Evolutionary conservation across 108 stramenopile species (phyloP), one percentile per base, ranked within the genome.

Genomic region (Fragilaria radians): DNA sequence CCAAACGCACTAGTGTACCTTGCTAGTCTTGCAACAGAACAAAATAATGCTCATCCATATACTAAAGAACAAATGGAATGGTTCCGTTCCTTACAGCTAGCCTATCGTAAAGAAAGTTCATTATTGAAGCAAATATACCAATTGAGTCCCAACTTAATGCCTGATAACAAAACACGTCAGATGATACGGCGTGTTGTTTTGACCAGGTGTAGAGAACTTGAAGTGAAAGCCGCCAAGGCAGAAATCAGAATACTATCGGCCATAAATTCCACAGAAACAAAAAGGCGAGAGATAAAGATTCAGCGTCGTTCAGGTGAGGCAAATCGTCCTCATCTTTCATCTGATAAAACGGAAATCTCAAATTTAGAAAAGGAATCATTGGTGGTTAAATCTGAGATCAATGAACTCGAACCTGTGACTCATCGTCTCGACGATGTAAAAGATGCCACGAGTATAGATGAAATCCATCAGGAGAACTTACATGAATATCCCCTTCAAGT

Each of bases 1-100:
- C 19, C 57, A 4, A 19, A 33, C 21, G 4, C 21, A 4, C 57
- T 59, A 46, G 57, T 59, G 3, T 59, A 36, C 36, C 22, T 59
- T n/a, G n/a, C 23, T 19, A 36, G 57, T 26, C 18, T 59, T 5
- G 57, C 46, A 9, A 25, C 24, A 7, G 7, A 19, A 5, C 7
- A 18, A 19, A 9, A 25, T n/a, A 51, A 21, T 7, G 50, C 9
- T 19, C 23, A 5, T 5, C 23, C 23, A 9, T 51, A 19, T 51
- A 51, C 17, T 51, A 19, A 51, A 25, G 50, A 51, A 7, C 50
- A 51, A 21, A 21, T 25, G 50, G 50, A 51, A 18, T 51, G n/a
- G 23, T 51, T 51, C 22, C 50, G 19, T 7, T 7, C 9, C 17
- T 51, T 51, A 21, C 50, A 51, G 22, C 9, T 25, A 18, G 22